These are phyloP conservation scores for Vaccinium darrowii DNA, from an alignment of 148 eudicot species.

Conservation along the genomic window DNA sequence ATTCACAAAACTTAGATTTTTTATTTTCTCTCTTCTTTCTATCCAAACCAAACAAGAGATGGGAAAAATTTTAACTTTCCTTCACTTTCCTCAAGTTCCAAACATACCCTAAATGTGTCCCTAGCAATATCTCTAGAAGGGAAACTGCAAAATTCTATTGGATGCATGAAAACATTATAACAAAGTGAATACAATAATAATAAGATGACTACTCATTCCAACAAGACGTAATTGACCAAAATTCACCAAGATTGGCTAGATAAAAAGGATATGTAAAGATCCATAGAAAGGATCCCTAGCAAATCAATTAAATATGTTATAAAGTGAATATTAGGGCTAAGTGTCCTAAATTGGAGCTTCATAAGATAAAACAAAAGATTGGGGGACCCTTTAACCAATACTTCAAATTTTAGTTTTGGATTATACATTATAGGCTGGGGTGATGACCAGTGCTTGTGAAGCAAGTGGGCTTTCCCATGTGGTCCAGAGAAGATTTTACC, in stretches of 20 bases:
- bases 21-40: too few species aligned
- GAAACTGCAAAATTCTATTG: neutral
- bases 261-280: neutral
- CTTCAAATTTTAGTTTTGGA: neutral
- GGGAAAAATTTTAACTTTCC: too few species aligned
- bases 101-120: too few species aligned
- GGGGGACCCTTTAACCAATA: neutral
- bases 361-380: neutral
- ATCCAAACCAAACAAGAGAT: too few species aligned
- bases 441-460: neutral
- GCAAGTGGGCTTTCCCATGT: neutral
- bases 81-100: too few species aligned
- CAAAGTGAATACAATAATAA: neutral
- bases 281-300: neutral
- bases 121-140: neutral
- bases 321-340: neutral
- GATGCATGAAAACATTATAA: neutral
- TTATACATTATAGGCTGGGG: neutral
- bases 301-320: neutral
- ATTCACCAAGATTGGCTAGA: neutral
- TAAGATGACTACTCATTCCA: neutral
- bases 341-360: neutral
- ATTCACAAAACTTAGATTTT: too few species aligned
- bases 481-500: slow-evolving; percentile 11
- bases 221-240: neutral